phyloP scores from a whole-genome alignment of 176 grass and related monocot species.

The Pharus latifolius region DNA sequence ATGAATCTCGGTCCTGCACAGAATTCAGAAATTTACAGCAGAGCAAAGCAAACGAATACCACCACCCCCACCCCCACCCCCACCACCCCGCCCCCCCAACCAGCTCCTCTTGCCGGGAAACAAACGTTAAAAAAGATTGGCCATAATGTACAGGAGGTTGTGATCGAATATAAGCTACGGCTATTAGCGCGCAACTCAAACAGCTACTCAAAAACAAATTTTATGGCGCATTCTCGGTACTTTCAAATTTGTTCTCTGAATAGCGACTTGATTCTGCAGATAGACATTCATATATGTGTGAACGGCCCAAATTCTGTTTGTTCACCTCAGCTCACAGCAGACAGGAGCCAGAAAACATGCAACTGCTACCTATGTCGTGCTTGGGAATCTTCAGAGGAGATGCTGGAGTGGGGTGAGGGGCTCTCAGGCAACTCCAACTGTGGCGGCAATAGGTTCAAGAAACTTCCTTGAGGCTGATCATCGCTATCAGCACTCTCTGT shows the following conservation, averaged over 20 bases:
- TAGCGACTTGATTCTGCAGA: slow-evolving; percentile 1
- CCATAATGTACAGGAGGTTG: slow-evolving; percentile 19
- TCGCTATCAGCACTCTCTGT: slow-evolving; percentile 23
- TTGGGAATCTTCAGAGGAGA: slow-evolving; percentile 45
- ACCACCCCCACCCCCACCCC: not conserved
- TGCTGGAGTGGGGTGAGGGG: slow-evolving; percentile 47
- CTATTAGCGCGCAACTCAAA: not conserved
- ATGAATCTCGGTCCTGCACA: not conserved
- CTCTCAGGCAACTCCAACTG: slow-evolving; percentile 46
- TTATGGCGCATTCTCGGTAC: not conserved
- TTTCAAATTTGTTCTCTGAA: not conserved
- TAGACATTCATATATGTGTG: not conserved
- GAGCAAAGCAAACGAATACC: slow-evolving; percentile 11
- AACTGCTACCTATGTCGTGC: slow-evolving; percentile 23
- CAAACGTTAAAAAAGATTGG: not conserved
- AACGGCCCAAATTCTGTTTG: not conserved
- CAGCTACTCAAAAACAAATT: not conserved
- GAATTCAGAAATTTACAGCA: slow-evolving; percentile 21
- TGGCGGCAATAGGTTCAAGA: slow-evolving; percentile 34
- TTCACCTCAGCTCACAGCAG: not conserved
- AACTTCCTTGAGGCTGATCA: slow-evolving; percentile 31
- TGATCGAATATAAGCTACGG: not conserved
- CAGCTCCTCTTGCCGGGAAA: not conserved
- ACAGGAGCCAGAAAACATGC: not conserved
- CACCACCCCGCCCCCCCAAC: not conserved